Percentiles rank a stretch among this genome's conserved stretches.
These are phyloP conservation scores for Persicaria tinctoria DNA, from an alignment of 148 eudicot species.

Conservation along the genomic window DNA sequence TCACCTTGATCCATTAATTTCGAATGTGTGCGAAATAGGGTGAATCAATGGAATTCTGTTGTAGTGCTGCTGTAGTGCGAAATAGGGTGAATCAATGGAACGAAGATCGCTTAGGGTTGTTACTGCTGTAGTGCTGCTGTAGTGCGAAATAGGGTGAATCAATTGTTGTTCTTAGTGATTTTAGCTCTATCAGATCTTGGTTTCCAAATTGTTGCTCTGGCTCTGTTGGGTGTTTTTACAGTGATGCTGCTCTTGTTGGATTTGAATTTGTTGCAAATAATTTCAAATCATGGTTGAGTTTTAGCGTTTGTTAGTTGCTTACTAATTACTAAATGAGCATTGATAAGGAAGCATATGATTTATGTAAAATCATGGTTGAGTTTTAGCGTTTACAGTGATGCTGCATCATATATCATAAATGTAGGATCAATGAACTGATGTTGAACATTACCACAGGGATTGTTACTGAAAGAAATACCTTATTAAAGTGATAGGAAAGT, in stretches of 20 bases:
- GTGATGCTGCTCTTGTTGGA: not conserved
- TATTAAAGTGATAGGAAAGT: not conserved
- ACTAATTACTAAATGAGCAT: too few relatives aligned
- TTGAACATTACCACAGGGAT: not conserved
- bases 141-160: too few relatives aligned
- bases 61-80: too few relatives aligned
- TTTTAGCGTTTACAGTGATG: too few relatives aligned
- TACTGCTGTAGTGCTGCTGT: too few relatives aligned
- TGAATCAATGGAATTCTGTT: too few relatives aligned
- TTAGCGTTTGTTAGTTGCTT: not conserved
- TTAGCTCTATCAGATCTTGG: not conserved
- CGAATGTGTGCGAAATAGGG: too few relatives aligned
- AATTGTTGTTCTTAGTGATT: not conserved
- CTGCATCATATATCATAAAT: not conserved
- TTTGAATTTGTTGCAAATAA: not conserved
- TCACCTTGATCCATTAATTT: too few relatives aligned
- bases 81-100: too few relatives aligned
- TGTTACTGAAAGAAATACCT: not conserved
- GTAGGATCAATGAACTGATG: constrained; percentile 1
- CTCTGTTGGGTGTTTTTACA: not conserved
- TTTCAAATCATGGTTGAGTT: not conserved
- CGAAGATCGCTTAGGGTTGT: too few relatives aligned
- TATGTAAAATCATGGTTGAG: too few relatives aligned
- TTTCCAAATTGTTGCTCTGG: not conserved
- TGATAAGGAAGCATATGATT: not conserved